phyloP scores from a whole-genome alignment of 768 basidiomycete genomes.

The Harrya chromipes region DNA sequence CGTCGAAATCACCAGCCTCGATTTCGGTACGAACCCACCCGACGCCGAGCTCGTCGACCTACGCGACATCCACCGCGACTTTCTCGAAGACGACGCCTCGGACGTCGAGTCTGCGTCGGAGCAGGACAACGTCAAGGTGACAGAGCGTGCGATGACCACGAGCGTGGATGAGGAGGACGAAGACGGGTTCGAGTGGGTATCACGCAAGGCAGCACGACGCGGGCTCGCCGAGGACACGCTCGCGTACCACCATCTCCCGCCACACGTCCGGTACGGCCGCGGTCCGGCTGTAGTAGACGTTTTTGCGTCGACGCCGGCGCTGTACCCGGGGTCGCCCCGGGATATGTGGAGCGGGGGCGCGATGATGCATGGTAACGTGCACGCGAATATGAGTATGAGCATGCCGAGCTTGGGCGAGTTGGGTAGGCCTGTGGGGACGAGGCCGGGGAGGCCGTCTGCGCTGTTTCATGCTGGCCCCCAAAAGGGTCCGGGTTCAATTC shows the following conservation, averaged over 20 bases:
- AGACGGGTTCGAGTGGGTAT: constrained; percentile 84
- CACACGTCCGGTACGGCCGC: constrained; percentile 66
- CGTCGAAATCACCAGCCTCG: constrained; percentile 78
- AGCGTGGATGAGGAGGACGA: constrained; percentile 47
- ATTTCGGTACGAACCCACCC: constrained; percentile 81
- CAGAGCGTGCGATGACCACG: constrained; percentile 39
- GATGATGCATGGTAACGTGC: background rate
- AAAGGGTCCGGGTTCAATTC: constrained; percentile 10
- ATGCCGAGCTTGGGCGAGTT: constrained; percentile 40
- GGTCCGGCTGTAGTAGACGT: constrained; percentile 51
- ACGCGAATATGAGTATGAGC: constrained; percentile 22
- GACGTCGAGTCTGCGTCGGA: constrained; percentile 23
- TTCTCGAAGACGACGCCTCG: constrained; percentile 67
- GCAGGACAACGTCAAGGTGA: constrained; percentile 42
- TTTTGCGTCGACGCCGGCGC: constrained; percentile 51
- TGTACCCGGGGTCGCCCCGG: constrained; percentile 36
- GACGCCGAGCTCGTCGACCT: constrained; percentile 90
- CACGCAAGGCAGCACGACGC: constrained; percentile 55
- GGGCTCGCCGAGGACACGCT: constrained; percentile 50
- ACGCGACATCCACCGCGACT: constrained; percentile 91
- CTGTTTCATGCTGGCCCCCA: constrained; percentile 32
- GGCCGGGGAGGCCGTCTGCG: constrained; percentile 16
- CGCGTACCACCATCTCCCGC: constrained; percentile 68
- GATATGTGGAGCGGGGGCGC: constrained; percentile 43
- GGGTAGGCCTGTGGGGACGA: constrained; percentile 25